Conservation (phyloP, 2,329 filamentous ascomycete genomes). For the Pseudogymnoascus sp. region DNA sequence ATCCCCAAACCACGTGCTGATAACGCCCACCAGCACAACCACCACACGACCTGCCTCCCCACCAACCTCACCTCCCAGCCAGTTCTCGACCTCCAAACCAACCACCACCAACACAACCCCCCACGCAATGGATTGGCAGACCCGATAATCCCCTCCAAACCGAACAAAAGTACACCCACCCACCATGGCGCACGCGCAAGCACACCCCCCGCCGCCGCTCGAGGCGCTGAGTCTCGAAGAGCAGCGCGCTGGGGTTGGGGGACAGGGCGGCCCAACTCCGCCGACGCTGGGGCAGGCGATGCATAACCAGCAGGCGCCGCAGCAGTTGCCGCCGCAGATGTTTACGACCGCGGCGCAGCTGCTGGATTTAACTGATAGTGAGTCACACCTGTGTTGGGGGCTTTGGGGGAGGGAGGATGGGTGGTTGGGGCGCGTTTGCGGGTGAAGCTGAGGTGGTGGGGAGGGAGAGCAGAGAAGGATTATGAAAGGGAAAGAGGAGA, state of each 20-base stretch:
- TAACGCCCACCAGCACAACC: neutral
- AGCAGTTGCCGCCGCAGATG: slow-evolving; percentile 84
- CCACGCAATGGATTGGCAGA: slow-evolving; percentile 8
- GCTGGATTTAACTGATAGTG: slow-evolving; percentile 94
- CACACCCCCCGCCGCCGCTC: neutral
- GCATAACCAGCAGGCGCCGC: slow-evolving; percentile 28
- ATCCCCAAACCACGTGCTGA: slow-evolving; percentile 4
- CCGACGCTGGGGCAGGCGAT: slow-evolving; percentile 16
- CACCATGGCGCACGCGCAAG: neutral
- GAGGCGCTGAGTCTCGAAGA: neutral
- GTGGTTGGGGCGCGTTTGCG: neutral
- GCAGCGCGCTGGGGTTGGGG: neutral
- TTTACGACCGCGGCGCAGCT: slow-evolving; percentile 96
- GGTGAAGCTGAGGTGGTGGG: neutral
- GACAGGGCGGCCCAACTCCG: slow-evolving; percentile 13
- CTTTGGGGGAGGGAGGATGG: neutral
- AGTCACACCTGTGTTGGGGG: slow-evolving; percentile 29
- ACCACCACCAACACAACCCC: neutral
- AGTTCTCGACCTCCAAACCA: neutral
- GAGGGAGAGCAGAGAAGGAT: slow-evolving; percentile 15
- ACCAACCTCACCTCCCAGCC: slow-evolving; percentile 1
- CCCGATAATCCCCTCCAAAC: neutral
- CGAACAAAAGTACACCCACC: neutral
- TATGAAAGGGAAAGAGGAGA: neutral
- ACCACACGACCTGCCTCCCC: neutral